Percentiles rank a stretch among this genome's conserved stretches.
These are phyloP conservation scores for Cinnamomum micranthum DNA, from an alignment of 164 flowering plant genomes.

Conservation along the genomic window DNA sequence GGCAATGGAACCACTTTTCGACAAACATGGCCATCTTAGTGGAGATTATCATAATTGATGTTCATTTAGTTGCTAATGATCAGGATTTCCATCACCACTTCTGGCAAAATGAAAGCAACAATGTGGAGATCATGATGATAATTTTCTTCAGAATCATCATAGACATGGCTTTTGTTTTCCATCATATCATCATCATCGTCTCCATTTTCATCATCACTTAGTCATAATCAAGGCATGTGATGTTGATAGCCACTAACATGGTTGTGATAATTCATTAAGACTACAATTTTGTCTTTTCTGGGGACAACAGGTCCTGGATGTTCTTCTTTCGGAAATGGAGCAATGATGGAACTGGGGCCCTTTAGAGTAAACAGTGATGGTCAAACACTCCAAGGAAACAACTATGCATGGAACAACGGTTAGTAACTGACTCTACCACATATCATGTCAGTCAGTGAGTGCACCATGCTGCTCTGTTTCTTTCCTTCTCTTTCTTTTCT, in stretches of 20 bases:
- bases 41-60: no score
- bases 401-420: conserved; percentile 33
- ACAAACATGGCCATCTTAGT: no score
- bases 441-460: no score
- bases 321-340: conserved; percentile 38
- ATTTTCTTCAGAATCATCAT: neutral
- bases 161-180: neutral
- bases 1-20: no score
- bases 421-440: neutral
- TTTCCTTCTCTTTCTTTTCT: no score
- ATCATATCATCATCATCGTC: neutral
- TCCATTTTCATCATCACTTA: neutral
- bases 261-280: no score
- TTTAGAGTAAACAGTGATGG: conserved; percentile 32
- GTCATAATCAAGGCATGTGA: neutral
- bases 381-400: conserved; percentile 20
- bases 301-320: conserved; percentile 39
- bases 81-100: no score
- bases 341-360: conserved; percentile 20
- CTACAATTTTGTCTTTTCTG: no score
- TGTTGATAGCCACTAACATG: no score
- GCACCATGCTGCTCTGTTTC: no score
- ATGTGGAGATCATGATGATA: neutral
- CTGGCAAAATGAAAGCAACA: neutral
- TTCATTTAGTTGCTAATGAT: no score